A percentile compares a stretch with the other conserved stretches of the same genome.
Conservation (phyloP, 2,329 filamentous ascomycete genomes). For the Fusarium sp. region DNA sequence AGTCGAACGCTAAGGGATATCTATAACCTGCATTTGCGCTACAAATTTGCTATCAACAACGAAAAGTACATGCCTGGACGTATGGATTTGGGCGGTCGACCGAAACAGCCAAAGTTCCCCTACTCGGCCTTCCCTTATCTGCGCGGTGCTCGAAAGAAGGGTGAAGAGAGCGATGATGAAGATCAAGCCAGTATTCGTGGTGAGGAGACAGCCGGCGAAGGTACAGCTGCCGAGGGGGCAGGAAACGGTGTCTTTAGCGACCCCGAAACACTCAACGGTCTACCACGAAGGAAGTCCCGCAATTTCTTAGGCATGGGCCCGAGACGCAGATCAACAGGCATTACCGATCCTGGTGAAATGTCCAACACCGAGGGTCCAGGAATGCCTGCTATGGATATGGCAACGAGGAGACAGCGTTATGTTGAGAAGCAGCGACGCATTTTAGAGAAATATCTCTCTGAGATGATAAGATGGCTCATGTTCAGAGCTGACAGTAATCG, state of each 20-base stretch:
- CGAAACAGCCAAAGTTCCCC: constrained; percentile 91
- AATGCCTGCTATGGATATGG: constrained; percentile 63
- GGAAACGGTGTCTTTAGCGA: constrained; percentile 62
- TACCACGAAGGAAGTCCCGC: constrained; percentile 63
- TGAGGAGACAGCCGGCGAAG: constrained; percentile 62
- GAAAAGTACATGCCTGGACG: constrained; percentile 82
- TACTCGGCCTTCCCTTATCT: constrained; percentile 90
- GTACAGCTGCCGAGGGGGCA: constrained; percentile 72
- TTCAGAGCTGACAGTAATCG: constrained; percentile 96
- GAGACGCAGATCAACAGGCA: constrained; percentile 64
- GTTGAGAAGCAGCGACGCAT: constrained; percentile 86
- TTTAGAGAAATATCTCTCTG: constrained; percentile 89
- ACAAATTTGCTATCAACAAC: constrained; percentile 86
- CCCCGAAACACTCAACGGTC: constrained; percentile 49
- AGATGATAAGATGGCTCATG: constrained; percentile 96
- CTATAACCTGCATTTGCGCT: constrained; percentile 90
- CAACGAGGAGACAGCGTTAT: constrained; percentile 67
- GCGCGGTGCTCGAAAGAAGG: constrained; percentile 81
- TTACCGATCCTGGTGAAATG: constrained; percentile 61
- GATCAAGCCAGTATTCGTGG: constrained; percentile 56
- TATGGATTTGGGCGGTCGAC: constrained; percentile 72
- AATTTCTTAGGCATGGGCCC: constrained; percentile 62
- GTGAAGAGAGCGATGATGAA: constrained; percentile 85
- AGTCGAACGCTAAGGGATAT: constrained; percentile 90
- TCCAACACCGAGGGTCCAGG: constrained; percentile 58